Conservation (phyloP, 345 rosid species). For the Rhizophora apiculata region DNA sequence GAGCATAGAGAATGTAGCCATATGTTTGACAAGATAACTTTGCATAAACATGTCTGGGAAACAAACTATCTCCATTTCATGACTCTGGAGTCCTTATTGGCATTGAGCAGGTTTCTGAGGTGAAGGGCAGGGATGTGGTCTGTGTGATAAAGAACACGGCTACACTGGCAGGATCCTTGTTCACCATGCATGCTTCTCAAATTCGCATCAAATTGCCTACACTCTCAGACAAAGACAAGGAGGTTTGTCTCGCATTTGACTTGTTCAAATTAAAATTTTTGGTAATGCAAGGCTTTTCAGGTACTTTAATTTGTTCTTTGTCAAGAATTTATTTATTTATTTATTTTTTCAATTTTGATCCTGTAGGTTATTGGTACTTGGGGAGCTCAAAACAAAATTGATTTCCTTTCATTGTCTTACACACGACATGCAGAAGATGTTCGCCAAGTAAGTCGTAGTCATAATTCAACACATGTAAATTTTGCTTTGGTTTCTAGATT, state of each 20-base stretch:
- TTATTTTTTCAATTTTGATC: conserved; percentile 7
- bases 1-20: background rate
- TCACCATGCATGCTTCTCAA: conserved; percentile 88
- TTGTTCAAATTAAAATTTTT: background rate
- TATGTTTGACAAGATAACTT: background rate
- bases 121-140: conserved; percentile 76
- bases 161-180: conserved; percentile 81
- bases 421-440: conserved; percentile 97
- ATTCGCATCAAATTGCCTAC: conserved; percentile 83
- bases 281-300: background rate
- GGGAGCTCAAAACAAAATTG: conserved; percentile 94
- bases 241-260: conserved; percentile 40
- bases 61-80: background rate
- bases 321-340: background rate
- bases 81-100: conserved; percentile 17
- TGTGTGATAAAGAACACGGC: conserved; percentile 84
- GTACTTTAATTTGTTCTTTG: background rate
- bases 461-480: background rate
- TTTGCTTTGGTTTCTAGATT: background rate
- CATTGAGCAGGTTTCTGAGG: conserved; percentile 65
- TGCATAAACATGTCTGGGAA: background rate
- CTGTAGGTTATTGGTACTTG: conserved; percentile 79
- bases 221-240: conserved; percentile 82
- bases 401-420: conserved; percentile 89
- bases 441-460: conserved; percentile 51